These are phyloP conservation scores for Lepiota venenata DNA, from an alignment of 768 basidiomycete genomes.

Conservation along the genomic window DNA sequence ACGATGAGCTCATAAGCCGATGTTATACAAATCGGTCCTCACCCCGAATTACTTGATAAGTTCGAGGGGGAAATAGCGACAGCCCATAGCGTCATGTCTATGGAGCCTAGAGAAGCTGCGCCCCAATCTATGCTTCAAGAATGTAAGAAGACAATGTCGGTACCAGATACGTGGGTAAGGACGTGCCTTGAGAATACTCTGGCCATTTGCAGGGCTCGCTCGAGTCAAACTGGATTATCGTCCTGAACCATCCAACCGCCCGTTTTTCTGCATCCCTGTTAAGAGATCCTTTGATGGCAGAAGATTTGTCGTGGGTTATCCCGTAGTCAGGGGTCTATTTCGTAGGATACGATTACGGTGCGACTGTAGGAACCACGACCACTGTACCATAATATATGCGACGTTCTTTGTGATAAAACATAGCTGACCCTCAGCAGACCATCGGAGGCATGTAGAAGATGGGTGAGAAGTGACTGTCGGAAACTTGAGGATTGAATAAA, in stretches of 20 bases:
- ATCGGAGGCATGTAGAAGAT: slow-evolving; percentile 59
- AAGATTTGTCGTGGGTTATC: slow-evolving; percentile 58
- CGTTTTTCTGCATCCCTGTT: slow-evolving; percentile 29
- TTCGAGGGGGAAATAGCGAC: slow-evolving; percentile 69
- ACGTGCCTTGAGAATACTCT: slow-evolving; percentile 45
- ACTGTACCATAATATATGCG: slow-evolving; percentile 63
- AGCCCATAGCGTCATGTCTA: slow-evolving; percentile 60
- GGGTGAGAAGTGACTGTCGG: slow-evolving; percentile 60
- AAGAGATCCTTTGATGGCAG: slow-evolving; percentile 41
- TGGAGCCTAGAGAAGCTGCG: slow-evolving; percentile 63
- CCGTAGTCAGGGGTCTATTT: slow-evolving; percentile 72
- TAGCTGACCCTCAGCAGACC: slow-evolving; percentile 74
- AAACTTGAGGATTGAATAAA: slow-evolving; percentile 53
- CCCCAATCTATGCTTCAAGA: slow-evolving; percentile 53
- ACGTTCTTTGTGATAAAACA: slow-evolving; percentile 63
- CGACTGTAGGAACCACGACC: neutral
- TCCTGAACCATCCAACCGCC: slow-evolving; percentile 66
- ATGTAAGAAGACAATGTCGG: neutral
- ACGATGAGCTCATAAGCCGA: neutral
- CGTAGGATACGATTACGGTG: slow-evolving; percentile 5
- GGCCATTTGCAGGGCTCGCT: slow-evolving; percentile 39
- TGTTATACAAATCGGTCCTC: slow-evolving; percentile 13
- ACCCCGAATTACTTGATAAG: slow-evolving; percentile 60
- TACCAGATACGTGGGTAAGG: neutral
- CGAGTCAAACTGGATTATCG: slow-evolving; percentile 63